Evolutionary conservation across 306 rosid genomes (phyloP), one percentile per base, ranked within the genome.

Genomic region (Carpinus viminea): DNA sequence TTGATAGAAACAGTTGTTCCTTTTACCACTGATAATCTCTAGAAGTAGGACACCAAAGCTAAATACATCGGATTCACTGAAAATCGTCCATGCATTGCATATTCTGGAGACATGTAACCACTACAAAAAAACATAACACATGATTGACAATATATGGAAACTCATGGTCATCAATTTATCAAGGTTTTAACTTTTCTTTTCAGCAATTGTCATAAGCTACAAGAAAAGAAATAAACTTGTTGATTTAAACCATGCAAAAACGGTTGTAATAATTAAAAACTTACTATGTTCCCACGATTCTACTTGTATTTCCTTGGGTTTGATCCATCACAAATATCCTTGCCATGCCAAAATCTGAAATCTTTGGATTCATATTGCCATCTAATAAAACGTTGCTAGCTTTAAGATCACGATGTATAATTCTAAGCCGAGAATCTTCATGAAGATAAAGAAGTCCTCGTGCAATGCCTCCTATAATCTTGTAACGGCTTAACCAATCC

Each of bases 261-360:
- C 52, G 11, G 13, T 2, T 47, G 3, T 47, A 68, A 55, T 17
- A 52, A 13, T 45, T 24, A 15, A 43, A 50, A 45, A 81, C 96
- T 86, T 89, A 93, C 96, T 20, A 88, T 5, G 94, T 93, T 26
- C 94, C 97, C 41, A 85, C 93, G 13, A 93, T 70, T 51, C 79
- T 79, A 48, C 59, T 71, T 0, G 96, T 93, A 57, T 75, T 82
- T 7, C 81, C 90, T 77, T 81, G 86, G 57, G 81, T 81, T 46
- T 88, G 89, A 20, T 87, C 89, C 4, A 41, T 81, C 4, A 24
- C 77, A 43, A 88, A 84, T 26, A 88, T 81, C 68, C 74, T 90
- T 18, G 96, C 96, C 89, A 85, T 85, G 2, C 96, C 96, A 84
- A 93, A 93, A 76, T 93, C 96, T 21, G 91, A 86, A 38, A 91